Percentiles rank a stretch among this genome's conserved stretches.
phyloP scores from a whole-genome alignment of 306 rosid species.

The Erythrophleum fordii region DNA sequence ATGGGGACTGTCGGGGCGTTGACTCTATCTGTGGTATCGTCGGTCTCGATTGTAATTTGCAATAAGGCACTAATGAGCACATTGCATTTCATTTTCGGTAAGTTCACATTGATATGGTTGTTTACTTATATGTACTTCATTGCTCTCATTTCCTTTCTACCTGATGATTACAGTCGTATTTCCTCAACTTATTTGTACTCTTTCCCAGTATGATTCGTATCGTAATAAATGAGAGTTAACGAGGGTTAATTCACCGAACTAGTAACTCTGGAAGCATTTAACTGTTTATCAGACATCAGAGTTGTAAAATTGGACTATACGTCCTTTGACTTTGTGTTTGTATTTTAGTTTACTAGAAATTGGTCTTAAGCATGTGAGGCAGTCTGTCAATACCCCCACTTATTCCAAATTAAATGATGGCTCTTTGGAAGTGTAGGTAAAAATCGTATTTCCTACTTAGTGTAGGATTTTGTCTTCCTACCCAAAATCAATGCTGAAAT shows the following conservation, averaged over 20 bases:
- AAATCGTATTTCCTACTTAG: constrained; percentile 2
- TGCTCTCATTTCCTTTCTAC: background rate
- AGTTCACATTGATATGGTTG: constrained; percentile 29
- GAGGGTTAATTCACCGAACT: background rate
- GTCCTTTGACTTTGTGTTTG: constrained; percentile 12
- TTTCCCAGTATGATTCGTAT: background rate
- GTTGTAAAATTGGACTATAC: constrained; percentile 29
- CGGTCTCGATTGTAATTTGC: constrained; percentile 88
- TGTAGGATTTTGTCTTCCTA: constrained; percentile 28
- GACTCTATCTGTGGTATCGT: constrained; percentile 81
- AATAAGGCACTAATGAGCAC: constrained; percentile 82
- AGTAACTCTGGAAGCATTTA: constrained; percentile 12
- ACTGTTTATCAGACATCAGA: constrained; percentile 23
- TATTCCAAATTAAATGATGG: constrained; percentile 27
- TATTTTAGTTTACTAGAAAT: constrained; percentile 32
- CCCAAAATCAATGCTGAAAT: constrained; percentile 2
- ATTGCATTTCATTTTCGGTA: constrained; percentile 77
- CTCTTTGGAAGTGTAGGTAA: constrained; percentile 29
- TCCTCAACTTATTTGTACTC: background rate
- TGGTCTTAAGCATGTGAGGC: background rate
- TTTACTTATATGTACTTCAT: background rate
- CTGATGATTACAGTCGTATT: background rate
- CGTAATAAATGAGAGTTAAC: background rate
- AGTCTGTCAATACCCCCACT: constrained; percentile 28
- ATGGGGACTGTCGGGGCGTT: constrained; percentile 83